phyloP scores from a whole-genome alignment of 805 yeast genomes.

The Zygosaccharomyces siamensis region DNA sequence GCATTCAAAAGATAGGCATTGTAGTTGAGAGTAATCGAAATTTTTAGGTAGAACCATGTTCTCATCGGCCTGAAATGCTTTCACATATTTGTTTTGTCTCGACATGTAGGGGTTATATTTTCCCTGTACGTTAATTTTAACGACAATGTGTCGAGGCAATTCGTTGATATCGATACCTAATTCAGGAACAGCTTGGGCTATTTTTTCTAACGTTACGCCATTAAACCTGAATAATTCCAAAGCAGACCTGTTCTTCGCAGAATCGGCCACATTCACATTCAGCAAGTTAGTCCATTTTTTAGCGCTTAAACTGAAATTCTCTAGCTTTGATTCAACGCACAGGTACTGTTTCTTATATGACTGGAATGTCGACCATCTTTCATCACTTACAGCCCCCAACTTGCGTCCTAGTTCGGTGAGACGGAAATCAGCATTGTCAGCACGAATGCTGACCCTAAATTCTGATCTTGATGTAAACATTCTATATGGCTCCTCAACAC shows the following conservation, averaged over 20 bases:
- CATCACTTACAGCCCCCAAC: constrained; percentile 60
- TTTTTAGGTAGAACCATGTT: constrained; percentile 61
- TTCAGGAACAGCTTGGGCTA: constrained; percentile 35
- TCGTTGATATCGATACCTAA: constrained; percentile 28
- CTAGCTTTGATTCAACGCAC: constrained; percentile 43
- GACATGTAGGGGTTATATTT: constrained; percentile 74
- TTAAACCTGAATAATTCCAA: constrained; percentile 66
- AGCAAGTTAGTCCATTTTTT: constrained; percentile 55
- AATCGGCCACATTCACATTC: constrained; percentile 49
- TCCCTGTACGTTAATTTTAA: constrained; percentile 71
- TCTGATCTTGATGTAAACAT: constrained; percentile 98
- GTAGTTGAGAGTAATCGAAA: constrained; percentile 54
- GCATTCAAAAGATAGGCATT: constrained; percentile 73
- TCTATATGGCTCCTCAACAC: constrained; percentile 94
- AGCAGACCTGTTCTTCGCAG: constrained; percentile 52
- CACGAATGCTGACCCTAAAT: constrained; percentile 80
- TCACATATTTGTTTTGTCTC: constrained; percentile 65
- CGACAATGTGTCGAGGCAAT: constrained; percentile 44
- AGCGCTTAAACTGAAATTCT: constrained; percentile 45
- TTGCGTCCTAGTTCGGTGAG: constrained; percentile 64
- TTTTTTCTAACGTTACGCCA: constrained; percentile 34
- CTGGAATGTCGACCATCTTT: constrained; percentile 48
- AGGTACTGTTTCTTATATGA: constrained; percentile 44
- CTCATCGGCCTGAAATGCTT: constrained; percentile 83
- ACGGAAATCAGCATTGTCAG: constrained; percentile 91